phyloP scores from a whole-genome alignment of 2,329 filamentous ascomycete species.

The Colletotrichum sp. region DNA sequence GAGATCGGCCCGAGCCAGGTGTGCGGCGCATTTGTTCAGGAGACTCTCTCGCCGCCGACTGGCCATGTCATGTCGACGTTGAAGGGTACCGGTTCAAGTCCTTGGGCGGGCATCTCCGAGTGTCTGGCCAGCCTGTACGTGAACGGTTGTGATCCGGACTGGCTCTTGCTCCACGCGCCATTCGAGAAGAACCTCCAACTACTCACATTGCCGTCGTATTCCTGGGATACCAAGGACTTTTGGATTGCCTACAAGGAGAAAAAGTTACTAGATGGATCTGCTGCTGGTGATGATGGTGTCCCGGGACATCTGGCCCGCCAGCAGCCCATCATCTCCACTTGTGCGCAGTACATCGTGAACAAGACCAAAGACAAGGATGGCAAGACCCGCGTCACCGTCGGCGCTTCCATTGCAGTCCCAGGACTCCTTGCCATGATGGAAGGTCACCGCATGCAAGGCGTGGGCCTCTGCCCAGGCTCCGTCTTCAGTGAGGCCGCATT shows the following conservation, averaged over 20 bases:
- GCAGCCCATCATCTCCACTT: neutral
- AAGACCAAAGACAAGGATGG: neutral
- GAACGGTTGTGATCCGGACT: neutral
- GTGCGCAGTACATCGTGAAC: neutral
- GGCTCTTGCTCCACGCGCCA: neutral
- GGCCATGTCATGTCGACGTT: neutral
- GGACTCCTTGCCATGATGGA: neutral
- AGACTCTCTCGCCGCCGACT: neutral
- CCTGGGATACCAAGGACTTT: slow-evolving; percentile 2
- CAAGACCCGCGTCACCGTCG: neutral
- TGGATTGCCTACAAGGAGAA: slow-evolving; percentile 1
- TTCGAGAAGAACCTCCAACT: neutral
- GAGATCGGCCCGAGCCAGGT: slow-evolving; percentile 74
- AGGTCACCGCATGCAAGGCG: neutral
- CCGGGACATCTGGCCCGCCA: neutral
- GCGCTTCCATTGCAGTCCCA: neutral
- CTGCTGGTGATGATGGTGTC: no score
- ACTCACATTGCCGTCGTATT: neutral
- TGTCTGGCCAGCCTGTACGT: neutral
- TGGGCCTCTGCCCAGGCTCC: neutral
- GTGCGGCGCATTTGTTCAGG: slow-evolving; percentile 61
- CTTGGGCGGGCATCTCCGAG: neutral
- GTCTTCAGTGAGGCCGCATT: neutral
- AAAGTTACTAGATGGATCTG: neutral
- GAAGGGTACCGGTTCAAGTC: neutral